A percentile compares a stretch with the other conserved stretches of the same genome.
phyloP scores from a whole-genome alignment of 768 basidiomycete genomes.

The Leccinum subgranulosum region DNA sequence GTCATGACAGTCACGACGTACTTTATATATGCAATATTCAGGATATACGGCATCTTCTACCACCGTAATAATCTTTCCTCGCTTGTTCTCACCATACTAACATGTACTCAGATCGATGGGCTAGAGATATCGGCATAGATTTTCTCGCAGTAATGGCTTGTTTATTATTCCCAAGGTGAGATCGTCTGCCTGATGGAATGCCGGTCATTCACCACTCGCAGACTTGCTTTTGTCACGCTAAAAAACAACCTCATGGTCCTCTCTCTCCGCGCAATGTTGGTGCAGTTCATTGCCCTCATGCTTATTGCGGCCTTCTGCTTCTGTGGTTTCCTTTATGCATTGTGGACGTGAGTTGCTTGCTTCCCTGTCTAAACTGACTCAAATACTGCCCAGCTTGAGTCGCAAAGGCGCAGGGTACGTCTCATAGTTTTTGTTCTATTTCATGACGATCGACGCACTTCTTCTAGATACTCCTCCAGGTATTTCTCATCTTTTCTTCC shows the following conservation, averaged over 20 bases:
- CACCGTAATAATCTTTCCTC: conserved; percentile 40
- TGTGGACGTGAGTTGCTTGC: conserved; percentile 75
- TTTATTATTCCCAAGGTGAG: conserved; percentile 82
- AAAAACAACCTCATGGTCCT: conserved; percentile 79
- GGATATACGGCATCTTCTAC: conserved; percentile 71
- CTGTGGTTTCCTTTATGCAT: conserved; percentile 86
- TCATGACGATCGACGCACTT: conserved; percentile 12
- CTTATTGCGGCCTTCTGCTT: conserved; percentile 87
- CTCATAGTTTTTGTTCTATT: not conserved
- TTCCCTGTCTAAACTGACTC: conserved; percentile 1
- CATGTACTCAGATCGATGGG: conserved; percentile 52
- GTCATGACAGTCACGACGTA: conserved; percentile 65
- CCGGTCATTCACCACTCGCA: conserved; percentile 26
- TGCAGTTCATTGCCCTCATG: conserved; percentile 85
- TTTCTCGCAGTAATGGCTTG: conserved; percentile 86
- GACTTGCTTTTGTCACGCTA: conserved; percentile 88
- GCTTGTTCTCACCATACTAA: not conserved
- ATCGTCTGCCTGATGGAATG: not conserved
- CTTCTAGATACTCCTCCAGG: conserved; percentile 34
- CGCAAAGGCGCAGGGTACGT: conserved; percentile 57
- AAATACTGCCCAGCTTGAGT: conserved; percentile 46
- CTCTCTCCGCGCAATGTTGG: conserved; percentile 86
- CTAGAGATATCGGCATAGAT: conserved; percentile 70
- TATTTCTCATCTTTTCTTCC: conserved; percentile 15
- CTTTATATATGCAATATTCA: conserved; percentile 68